Evolutionary conservation across 495 filamentous ascomycete genomes (phyloP), one percentile per base, ranked within the genome.

Genomic region (Penicillium robsamsonii): DNA sequence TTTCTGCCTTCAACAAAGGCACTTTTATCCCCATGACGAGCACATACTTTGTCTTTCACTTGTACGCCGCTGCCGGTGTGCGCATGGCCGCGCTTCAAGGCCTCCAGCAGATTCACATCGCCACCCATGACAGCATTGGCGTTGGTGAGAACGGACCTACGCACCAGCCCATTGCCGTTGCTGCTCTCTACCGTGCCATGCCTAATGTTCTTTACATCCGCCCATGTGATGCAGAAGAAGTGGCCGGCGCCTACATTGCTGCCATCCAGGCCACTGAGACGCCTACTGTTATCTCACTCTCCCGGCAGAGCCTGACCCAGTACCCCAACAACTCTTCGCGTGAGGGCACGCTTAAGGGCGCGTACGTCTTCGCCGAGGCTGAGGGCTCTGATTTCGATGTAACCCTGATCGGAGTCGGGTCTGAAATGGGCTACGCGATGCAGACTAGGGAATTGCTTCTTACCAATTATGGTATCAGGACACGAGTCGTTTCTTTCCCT

Each of bases 91-190:
- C 80, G 7, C 66, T 83, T 1, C 69, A 74, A 44, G 56, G 67
- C 13, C 73, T 82, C 22, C 73, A 72, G 42, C 61, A 66, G 13
- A 80, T 83, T 57, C 79, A 82, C 59, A 67, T 77, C 37, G 80
- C 79, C 2, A 83, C 80, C 0, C 80, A 82, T 64, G 77, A 83
- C 68, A 69, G 62, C 13, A 75, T 83, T 49, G 77, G 66, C 15
- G 69, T 64, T 13, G 80, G 79, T 38, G 71, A 83, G 63, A 72
- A 82, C 59, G 79, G 79, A 4, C 79, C 77, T 1, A 83, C 79
- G 3, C 79, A 83, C 60, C 79, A 83, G 50, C 79, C 79, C 2
- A 67, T 83, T 30, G 79, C 75, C 46, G 62, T 81, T 1, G 72
- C 69, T 13, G 61, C 75, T 3, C 62, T 80, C 13, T 81, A 72